These are phyloP conservation scores for Talaromyces nanjingensis DNA, from an alignment of 495 filamentous ascomycete genomes.

Conservation along the genomic window DNA sequence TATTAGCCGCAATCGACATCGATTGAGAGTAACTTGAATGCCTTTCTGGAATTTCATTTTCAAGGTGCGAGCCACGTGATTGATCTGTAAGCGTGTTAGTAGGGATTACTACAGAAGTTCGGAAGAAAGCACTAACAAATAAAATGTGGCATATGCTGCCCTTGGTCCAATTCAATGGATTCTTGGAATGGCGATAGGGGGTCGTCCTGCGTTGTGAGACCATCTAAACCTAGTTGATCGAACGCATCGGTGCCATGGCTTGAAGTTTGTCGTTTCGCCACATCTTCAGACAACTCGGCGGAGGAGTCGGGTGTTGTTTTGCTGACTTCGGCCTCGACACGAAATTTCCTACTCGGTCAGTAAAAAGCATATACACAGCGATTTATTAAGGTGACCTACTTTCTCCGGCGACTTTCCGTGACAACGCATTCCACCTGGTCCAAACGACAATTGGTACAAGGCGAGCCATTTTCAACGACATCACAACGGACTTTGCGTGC, in stretches of 20 bases:
- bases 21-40: not conserved
- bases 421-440: conserved; percentile 86
- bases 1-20: conserved; percentile 4
- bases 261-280: conserved; percentile 22
- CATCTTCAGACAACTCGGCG: conserved; percentile 32
- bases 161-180: conserved; percentile 36
- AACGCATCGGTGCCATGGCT: conserved; percentile 10
- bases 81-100: conserved; percentile 5
- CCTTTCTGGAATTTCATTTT: not conserved
- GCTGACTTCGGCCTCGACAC: conserved; percentile 29
- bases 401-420: conserved; percentile 84
- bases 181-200: conserved; percentile 34
- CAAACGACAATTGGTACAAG: conserved; percentile 83
- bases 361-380: conserved; percentile 10
- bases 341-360: conserved; percentile 34
- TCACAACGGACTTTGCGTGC: conserved; percentile 91
- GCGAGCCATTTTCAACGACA: conserved; percentile 78
- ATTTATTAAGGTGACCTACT: conserved; percentile 33
- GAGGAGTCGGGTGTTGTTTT: conserved; percentile 29
- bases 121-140: conserved; percentile 32
- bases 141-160: conserved; percentile 44
- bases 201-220: conserved; percentile 16
- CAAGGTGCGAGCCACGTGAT: conserved; percentile 1
- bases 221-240: not conserved
- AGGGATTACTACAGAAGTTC: not conserved